Evolutionary conservation across 2,329 filamentous ascomycete genomes (phyloP).

Genomic region (Fusarium tricinctum): DNA sequence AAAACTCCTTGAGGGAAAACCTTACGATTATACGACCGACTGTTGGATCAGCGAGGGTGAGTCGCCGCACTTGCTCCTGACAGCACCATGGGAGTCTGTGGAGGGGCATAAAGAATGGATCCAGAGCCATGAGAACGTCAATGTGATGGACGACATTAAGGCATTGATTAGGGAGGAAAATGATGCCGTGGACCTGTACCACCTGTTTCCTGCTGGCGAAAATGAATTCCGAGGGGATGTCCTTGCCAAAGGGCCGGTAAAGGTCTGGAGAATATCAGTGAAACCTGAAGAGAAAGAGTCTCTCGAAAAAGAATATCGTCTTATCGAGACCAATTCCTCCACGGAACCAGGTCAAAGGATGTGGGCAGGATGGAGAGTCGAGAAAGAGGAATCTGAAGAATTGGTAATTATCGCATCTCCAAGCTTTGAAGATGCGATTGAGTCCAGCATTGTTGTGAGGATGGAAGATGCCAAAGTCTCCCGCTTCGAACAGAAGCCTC

Average conservation of each 20-base stretch:
- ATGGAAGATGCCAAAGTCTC: constrained; percentile 40
- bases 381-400: constrained; percentile 55
- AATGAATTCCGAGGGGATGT: constrained; percentile 48
- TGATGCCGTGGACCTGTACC: constrained; percentile 56
- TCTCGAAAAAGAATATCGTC: constrained; percentile 54
- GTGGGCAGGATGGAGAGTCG: constrained; percentile 60
- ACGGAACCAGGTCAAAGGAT: constrained; percentile 52
- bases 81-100: constrained; percentile 61
- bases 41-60: constrained; percentile 55
- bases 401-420: constrained; percentile 59
- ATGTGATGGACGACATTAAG: constrained; percentile 53
- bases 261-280: constrained; percentile 55
- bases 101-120: constrained; percentile 61
- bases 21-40: constrained; percentile 54
- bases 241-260: constrained; percentile 50
- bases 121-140: constrained; percentile 57
- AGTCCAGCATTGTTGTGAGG: constrained; percentile 46
- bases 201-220: constrained; percentile 55
- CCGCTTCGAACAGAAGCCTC: constrained; percentile 45
- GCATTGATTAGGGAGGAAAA: constrained; percentile 53
- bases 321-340: constrained; percentile 52
- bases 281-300: constrained; percentile 49
- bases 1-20: constrained; percentile 48
- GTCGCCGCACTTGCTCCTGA: constrained; percentile 58
- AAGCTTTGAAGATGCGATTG: constrained; percentile 54